Percentiles rank a stretch among this genome's conserved stretches.
phyloP scores from a whole-genome alignment of 345 rosid species.

The Moricandia moricandioides region DNA sequence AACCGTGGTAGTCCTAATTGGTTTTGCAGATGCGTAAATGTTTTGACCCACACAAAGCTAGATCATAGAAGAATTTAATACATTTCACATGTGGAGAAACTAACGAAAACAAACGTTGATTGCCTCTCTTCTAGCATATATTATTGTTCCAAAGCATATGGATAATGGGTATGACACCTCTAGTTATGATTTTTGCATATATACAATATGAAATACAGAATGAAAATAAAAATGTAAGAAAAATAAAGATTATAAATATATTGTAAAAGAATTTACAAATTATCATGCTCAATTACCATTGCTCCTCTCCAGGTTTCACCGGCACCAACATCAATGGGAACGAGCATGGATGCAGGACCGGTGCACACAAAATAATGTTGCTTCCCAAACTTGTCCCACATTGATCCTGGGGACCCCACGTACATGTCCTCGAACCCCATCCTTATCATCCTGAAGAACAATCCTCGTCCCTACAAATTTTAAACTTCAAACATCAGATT shows the following conservation, averaged over 20 bases:
- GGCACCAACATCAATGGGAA: constrained; percentile 58
- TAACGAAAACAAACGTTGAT: not conserved
- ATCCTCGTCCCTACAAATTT: constrained; percentile 59
- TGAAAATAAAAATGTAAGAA: not conserved
- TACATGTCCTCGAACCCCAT: constrained; percentile 78
- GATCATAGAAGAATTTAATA: not conserved
- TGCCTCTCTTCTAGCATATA: not conserved
- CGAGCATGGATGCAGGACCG: constrained; percentile 76
- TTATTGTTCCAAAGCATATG: not conserved
- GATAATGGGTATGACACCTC: not conserved
- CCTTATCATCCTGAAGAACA: constrained; percentile 73
- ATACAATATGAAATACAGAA: not conserved
- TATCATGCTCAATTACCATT: constrained; percentile 85
- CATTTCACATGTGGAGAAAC: not conserved
- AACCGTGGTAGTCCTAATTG: not conserved
- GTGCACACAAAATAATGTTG: constrained; percentile 76
- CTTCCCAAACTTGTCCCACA: constrained; percentile 59
- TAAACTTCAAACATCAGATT: not conserved
- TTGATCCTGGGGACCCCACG: constrained; percentile 34
- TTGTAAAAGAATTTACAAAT: constrained; percentile 48
- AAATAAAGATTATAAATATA: not conserved
- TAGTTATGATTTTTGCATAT: not conserved
- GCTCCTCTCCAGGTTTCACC: constrained; percentile 86
- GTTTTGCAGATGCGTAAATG: not conserved
- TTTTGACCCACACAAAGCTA: not conserved